Base-by-base conservation (phyloP, 441 rosid species). In the Adansonia madagascariensis region DNA sequence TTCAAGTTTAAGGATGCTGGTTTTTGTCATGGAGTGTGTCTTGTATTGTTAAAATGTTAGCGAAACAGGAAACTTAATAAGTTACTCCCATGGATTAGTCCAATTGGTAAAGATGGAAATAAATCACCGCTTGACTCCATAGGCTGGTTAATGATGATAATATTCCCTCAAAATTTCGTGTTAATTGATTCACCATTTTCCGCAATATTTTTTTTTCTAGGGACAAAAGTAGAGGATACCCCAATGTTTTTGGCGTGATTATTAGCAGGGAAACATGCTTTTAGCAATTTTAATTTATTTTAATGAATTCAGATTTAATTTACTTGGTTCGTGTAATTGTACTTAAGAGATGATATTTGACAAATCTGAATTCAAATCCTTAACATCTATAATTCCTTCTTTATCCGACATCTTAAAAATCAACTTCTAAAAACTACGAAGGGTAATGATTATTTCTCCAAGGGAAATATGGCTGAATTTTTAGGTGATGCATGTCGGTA, bases 401-500 rank as follows among this genome's bases (percentile, higher is more conserved):
- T 31, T 31, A 31, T 31, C 35, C 35, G 4, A 31, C 35, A 31
- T 31, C 3, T 31, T 31, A 31, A 31, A 31, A 2, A 31, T 31
- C 35, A 31, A 31, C 35, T 31, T 31, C 35, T 31, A 31, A 31
- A 31, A 31, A 18, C 35, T 17, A 43, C 20, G 52, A 46, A 43
- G 55, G 8, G 31, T 18, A 44, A 20, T 41, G 35, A 67, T 10
- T 0, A 65, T 17, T n/a, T n/a, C 22, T 8, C 4, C 14, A 7
- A 41, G 27, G 22, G 44, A 62, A 65, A 44, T 18, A 5, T 18
- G 18, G 35, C 31, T 18, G 9, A 24, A 1, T 47, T 11, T 68
- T 49, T 18, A 11, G 73, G 35, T 47, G 55, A 44, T 68, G 56
- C 4, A 20, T 68, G 57, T 68, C 57, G 73, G 73, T 68, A 39